Conservation (phyloP, 2,329 filamentous ascomycete species). For the Diaporthe ampelina region DNA sequence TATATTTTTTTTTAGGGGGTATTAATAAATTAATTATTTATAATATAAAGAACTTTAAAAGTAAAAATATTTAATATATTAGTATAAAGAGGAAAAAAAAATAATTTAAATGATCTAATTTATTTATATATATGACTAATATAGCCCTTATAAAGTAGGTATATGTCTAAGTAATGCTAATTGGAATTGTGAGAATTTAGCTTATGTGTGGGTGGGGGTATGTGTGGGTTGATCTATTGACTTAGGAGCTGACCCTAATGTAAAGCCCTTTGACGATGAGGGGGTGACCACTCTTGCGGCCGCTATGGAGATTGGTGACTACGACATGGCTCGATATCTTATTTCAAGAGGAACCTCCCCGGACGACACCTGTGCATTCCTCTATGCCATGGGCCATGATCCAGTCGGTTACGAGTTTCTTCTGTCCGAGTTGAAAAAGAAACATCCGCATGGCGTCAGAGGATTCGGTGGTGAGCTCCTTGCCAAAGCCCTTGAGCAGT, state of each 20-base stretch:
- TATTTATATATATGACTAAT: too few relatives aligned
- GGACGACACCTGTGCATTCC: not conserved
- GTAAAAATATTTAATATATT: too few relatives aligned
- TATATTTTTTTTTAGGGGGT: too few relatives aligned
- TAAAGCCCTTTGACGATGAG: fast-evolving
- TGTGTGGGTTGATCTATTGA: too few relatives aligned
- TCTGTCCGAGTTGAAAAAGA: not conserved
- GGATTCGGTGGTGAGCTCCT: not conserved
- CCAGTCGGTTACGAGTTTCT: not conserved
- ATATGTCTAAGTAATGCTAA: too few relatives aligned
- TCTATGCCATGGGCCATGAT: not conserved
- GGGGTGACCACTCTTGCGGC: not conserved
- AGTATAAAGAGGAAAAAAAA: too few relatives aligned
- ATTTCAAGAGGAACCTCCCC: not conserved
- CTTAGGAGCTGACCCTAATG: not conserved
- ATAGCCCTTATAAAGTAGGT: too few relatives aligned
- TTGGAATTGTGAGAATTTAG: too few relatives aligned
- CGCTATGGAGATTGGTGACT: not conserved
- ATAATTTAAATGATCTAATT: too few relatives aligned
- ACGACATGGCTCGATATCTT: not conserved
- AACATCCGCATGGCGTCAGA: not conserved
- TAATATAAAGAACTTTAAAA: too few relatives aligned
- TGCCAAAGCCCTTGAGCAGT: not conserved
- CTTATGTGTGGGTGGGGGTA: too few relatives aligned
- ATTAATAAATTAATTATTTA: too few relatives aligned